Evolutionary conservation across 1,284 basidiomycete genomes (phyloP).

Genomic region (Vanrija pseudolonga): DNA sequence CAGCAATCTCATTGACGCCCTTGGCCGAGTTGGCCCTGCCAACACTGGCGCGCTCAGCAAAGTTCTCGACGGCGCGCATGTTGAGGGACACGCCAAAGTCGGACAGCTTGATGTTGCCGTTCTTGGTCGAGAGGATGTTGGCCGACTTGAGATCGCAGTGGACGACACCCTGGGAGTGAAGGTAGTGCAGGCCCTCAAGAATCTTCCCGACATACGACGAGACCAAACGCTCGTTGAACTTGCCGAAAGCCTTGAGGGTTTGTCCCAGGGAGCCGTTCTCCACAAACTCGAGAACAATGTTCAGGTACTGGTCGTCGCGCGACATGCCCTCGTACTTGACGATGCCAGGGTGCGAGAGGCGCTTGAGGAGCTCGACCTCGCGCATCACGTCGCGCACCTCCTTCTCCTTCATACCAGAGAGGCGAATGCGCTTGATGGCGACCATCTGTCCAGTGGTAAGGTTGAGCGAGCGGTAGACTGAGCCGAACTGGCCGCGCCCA

Average conservation of each 20-base stretch:
- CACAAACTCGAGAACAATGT: slow-evolving; percentile 90
- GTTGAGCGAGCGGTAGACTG: slow-evolving; percentile 90
- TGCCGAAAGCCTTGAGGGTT: slow-evolving; percentile 84
- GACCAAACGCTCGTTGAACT: slow-evolving; percentile 81
- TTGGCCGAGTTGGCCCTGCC: slow-evolving; percentile 14
- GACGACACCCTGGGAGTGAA: slow-evolving; percentile 68
- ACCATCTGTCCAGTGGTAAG: slow-evolving; percentile 89
- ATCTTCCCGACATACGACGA: slow-evolving; percentile 90
- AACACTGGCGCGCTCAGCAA: slow-evolving; percentile 57
- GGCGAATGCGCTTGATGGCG: slow-evolving; percentile 84
- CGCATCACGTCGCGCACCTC: slow-evolving; percentile 82
- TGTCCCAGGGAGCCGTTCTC: slow-evolving; percentile 91
- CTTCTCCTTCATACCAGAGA: slow-evolving; percentile 79
- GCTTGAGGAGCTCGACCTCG: slow-evolving; percentile 85
- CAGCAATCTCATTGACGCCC: slow-evolving; percentile 57
- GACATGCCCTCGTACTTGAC: slow-evolving; percentile 80
- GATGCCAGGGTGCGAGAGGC: slow-evolving; percentile 83
- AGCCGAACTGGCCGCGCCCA: slow-evolving; percentile 91
- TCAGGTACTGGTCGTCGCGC: slow-evolving; percentile 78
- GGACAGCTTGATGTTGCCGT: slow-evolving; percentile 54
- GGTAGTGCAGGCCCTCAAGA: slow-evolving; percentile 82
- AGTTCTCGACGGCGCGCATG: slow-evolving; percentile 60
- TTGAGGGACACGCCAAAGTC: slow-evolving; percentile 58
- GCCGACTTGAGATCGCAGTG: slow-evolving; percentile 58
- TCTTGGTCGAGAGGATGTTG: slow-evolving; percentile 58